These are phyloP conservation scores for Chlamydomonas incerta DNA, from an alignment of 139 green algal species.

Conservation along the genomic window DNA sequence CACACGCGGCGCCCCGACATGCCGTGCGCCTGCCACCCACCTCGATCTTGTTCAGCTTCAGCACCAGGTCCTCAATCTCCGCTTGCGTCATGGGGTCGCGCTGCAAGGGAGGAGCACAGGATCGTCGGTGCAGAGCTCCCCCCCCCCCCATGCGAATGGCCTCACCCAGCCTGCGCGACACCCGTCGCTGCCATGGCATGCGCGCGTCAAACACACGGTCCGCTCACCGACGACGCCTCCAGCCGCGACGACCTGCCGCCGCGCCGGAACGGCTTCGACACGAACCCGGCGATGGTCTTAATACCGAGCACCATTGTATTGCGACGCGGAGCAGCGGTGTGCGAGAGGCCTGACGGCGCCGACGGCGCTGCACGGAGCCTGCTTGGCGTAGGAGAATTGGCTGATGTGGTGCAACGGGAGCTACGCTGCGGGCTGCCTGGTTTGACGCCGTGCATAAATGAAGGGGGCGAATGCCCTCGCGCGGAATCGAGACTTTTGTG, in stretches of 20 bases:
- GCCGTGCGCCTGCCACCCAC: slow-evolving; percentile 38
- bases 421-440: slow-evolving; percentile 16
- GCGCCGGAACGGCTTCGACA: slow-evolving; percentile 17
- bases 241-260: neutral
- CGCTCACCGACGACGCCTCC: slow-evolving; percentile 30
- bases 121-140: no score
- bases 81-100: slow-evolving; percentile 72
- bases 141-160: no score
- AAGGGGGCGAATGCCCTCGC: no score
- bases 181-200: neutral
- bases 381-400: neutral
- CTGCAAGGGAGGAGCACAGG: slow-evolving; percentile 7
- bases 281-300: slow-evolving; percentile 32
- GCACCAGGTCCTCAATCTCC: slow-evolving; percentile 88
- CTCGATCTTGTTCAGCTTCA: slow-evolving; percentile 93
- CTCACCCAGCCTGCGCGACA: no score
- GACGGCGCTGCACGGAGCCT: no score
- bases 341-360: neutral
- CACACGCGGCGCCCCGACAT: neutral
- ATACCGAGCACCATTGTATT: slow-evolving; percentile 26
- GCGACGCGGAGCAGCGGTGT: neutral
- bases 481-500: no score
- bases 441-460: no score
- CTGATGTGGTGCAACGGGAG: neutral
- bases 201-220: no score